phyloP scores from a whole-genome alignment of 371 early-diverging fungal species.

The Basidiobolus meristosporus region DNA sequence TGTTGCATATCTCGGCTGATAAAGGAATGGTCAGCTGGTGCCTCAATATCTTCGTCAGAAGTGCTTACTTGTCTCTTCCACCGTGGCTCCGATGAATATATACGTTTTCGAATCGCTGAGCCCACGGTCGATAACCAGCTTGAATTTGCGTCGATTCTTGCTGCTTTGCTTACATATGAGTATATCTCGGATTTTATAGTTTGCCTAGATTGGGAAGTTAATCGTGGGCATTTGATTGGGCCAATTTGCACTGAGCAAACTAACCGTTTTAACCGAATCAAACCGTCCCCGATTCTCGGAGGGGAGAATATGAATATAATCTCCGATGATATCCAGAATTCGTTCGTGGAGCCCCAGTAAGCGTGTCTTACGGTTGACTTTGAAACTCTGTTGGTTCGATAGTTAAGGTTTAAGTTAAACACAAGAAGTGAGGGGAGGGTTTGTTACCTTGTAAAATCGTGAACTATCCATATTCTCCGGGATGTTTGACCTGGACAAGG shows the following conservation, averaged over 20 bases:
- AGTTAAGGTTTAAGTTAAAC: constrained; percentile 5
- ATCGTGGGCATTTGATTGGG: neutral
- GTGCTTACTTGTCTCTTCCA: constrained; percentile 45
- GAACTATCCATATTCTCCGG: neutral
- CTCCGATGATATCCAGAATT: constrained; percentile 83
- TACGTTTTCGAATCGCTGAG: constrained; percentile 40
- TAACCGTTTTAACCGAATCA: constrained; percentile 55
- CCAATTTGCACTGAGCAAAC: neutral
- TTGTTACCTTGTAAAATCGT: neutral
- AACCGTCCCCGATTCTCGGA: constrained; percentile 63
- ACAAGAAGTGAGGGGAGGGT: constrained; percentile 5
- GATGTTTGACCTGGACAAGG: no score
- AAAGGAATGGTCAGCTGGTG: no score
- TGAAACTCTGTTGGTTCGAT: constrained; percentile 49
- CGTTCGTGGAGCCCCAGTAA: constrained; percentile 70
- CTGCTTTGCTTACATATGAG: constrained; percentile 58
- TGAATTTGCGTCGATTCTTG: constrained; percentile 53
- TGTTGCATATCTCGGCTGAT: no score
- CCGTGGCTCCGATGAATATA: constrained; percentile 54
- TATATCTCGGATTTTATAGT: constrained; percentile 61
- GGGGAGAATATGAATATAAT: constrained; percentile 78
- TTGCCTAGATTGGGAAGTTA: constrained; percentile 16
- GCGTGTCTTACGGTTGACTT: constrained; percentile 45
- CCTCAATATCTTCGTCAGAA: neutral
- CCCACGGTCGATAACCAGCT: constrained; percentile 31